phyloP scores from a whole-genome alignment of 768 basidiomycete species.

The Naganishia vaughanmartiniae region DNA sequence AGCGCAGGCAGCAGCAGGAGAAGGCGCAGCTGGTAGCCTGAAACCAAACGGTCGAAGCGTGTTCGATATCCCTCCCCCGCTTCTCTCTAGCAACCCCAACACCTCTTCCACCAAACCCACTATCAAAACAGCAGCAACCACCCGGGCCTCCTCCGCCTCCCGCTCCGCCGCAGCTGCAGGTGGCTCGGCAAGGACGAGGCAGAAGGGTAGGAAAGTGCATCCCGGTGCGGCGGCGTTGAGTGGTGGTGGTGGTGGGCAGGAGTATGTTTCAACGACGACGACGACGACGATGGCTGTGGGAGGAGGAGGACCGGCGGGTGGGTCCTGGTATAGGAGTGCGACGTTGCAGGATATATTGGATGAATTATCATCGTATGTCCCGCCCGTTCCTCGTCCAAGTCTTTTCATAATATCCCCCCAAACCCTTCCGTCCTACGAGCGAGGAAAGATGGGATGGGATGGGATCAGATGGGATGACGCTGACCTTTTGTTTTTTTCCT shows the following conservation, averaged over 20 bases:
- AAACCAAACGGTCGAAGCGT: slow-evolving; percentile 4
- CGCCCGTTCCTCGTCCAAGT: not conserved
- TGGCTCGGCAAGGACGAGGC: not conserved
- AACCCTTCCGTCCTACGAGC: no score
- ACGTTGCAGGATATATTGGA: slow-evolving; percentile 44
- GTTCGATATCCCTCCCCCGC: not conserved
- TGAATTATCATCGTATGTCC: slow-evolving; percentile 41
- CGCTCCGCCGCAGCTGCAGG: not conserved
- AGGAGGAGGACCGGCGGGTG: not conserved
- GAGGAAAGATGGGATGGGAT: no score
- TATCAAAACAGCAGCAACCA: no score
- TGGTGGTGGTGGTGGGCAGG: not conserved
- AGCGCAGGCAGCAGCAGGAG: not conserved
- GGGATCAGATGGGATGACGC: no score
- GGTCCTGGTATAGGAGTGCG: not conserved
- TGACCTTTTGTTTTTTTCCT: no score
- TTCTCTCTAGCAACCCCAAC: not conserved
- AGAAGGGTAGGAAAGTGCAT: slow-evolving; percentile 1
- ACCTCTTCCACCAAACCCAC: no score
- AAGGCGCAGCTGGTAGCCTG: not conserved
- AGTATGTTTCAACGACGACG: not conserved
- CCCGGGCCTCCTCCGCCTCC: no score
- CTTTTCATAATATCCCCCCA: no score
- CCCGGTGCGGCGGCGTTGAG: not conserved
- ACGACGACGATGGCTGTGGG: not conserved